Conservation (phyloP, 305 asterid genomes). For the Fraxinus greggii region DNA sequence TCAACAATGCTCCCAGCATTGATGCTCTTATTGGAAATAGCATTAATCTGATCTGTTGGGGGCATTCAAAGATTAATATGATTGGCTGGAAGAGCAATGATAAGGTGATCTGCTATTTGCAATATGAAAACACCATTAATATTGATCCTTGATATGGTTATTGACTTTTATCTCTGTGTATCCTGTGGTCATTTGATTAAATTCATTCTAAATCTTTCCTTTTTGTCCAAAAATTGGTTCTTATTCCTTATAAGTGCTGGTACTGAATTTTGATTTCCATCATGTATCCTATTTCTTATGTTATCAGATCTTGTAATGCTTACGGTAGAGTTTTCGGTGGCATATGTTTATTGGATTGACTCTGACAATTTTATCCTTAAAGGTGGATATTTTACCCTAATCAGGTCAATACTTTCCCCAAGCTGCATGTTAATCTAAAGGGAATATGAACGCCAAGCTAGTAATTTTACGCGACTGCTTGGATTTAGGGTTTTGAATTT, state of each 20-base stretch:
- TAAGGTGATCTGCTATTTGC: not conserved
- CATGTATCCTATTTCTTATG: not conserved
- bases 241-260: not conserved
- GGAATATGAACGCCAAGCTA: not conserved
- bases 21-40: not conserved
- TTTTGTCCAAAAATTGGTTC: not conserved
- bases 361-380: not conserved
- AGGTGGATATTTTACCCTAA: not conserved
- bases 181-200: not conserved
- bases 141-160: not conserved
- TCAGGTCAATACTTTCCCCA: not conserved
- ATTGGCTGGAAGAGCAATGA: not conserved
- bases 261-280: not conserved
- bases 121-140: not conserved
- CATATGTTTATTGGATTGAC: not conserved
- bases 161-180: not conserved
- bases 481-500: not conserved
- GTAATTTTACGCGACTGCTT: not conserved
- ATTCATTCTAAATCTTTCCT: not conserved
- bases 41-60: not conserved
- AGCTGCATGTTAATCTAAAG: not conserved
- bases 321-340: not conserved
- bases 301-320: not conserved
- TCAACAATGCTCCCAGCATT: not conserved
- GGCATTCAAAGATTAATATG: not conserved